Percentiles rank a stretch among this genome's conserved stretches.
These are phyloP conservation scores for Carex littledalei DNA, from an alignment of 176 grass and related monocot species.

Conservation along the genomic window DNA sequence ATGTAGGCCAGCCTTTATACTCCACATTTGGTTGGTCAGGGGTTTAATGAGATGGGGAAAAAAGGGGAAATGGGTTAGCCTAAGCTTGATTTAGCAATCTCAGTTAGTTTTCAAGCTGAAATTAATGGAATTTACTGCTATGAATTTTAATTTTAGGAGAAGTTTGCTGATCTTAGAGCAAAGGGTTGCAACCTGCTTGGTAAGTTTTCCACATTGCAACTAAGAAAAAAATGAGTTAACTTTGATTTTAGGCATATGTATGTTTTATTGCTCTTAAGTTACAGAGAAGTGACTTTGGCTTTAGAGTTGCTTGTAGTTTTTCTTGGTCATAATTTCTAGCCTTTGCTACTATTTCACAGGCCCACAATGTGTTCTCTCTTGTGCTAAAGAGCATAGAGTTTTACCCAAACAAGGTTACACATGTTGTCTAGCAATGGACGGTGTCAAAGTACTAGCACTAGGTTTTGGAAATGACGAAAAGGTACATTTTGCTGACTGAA, in stretches of 20 bases:
- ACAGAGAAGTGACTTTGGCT: conserved; percentile 13
- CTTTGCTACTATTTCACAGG: conserved; percentile 39
- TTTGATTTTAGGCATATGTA: background rate
- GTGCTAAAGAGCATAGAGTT: conserved; percentile 72
- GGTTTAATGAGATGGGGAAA: background rate
- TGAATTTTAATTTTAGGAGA: conserved; percentile 55
- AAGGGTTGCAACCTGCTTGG: conserved; percentile 84
- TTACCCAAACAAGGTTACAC: conserved; percentile 96
- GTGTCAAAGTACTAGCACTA: conserved; percentile 72
- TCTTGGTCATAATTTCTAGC: background rate
- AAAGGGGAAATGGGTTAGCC: background rate
- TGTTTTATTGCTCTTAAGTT: background rate
- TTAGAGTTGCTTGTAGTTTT: conserved; percentile 11
- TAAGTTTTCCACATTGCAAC: conserved; percentile 25
- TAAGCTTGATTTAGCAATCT: background rate
- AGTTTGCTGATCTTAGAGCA: conserved; percentile 60
- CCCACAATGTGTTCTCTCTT: conserved; percentile 80
- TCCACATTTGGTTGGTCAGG: background rate
- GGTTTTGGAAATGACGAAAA: conserved; percentile 84
- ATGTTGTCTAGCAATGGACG: conserved; percentile 97
- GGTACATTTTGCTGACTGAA: conserved; percentile 29
- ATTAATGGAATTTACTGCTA: background rate
- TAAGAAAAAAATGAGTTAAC: background rate
- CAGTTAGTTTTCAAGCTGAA: background rate
- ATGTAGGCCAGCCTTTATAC: conserved; percentile 28